Conservation (phyloP, 2,329 filamentous ascomycete species). For the Didymella arachidicola region DNA sequence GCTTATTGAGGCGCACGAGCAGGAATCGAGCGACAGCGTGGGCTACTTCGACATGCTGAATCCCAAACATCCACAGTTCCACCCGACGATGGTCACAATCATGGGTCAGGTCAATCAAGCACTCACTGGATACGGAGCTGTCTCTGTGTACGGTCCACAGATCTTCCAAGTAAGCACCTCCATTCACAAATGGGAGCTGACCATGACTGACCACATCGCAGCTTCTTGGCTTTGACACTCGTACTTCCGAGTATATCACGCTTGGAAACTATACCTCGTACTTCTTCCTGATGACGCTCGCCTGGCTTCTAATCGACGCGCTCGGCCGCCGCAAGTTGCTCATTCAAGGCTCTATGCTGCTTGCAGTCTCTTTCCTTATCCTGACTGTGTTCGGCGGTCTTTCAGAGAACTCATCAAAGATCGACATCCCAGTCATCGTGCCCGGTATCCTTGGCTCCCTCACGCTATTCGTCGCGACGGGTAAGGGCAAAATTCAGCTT, state of each 20-base stretch:
- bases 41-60: conserved; percentile 66
- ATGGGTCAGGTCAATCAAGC: conserved; percentile 71
- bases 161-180: conserved; percentile 61
- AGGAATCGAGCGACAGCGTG: conserved; percentile 58
- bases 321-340: conserved; percentile 63
- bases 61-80: conserved; percentile 63
- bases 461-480: conserved; percentile 63
- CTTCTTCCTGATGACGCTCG: conserved; percentile 67
- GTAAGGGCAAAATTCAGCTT: background rate
- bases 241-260: conserved; percentile 63
- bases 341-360: conserved; percentile 59
- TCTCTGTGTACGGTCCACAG: conserved; percentile 69
- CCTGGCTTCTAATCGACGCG: conserved; percentile 66
- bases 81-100: conserved; percentile 66
- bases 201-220: conserved; percentile 39
- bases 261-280: conserved; percentile 69
- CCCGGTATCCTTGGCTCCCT: conserved; percentile 62
- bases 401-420: conserved; percentile 50
- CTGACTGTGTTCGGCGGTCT: conserved; percentile 62
- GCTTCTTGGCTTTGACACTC: conserved; percentile 64
- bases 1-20: conserved; percentile 59
- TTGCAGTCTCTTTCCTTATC: conserved; percentile 61
- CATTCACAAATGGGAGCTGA: background rate
- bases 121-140: conserved; percentile 65
- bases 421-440: conserved; percentile 52